Base-by-base conservation (phyloP, 805 yeast genomes). In the Barnettozyma botsteinii region DNA sequence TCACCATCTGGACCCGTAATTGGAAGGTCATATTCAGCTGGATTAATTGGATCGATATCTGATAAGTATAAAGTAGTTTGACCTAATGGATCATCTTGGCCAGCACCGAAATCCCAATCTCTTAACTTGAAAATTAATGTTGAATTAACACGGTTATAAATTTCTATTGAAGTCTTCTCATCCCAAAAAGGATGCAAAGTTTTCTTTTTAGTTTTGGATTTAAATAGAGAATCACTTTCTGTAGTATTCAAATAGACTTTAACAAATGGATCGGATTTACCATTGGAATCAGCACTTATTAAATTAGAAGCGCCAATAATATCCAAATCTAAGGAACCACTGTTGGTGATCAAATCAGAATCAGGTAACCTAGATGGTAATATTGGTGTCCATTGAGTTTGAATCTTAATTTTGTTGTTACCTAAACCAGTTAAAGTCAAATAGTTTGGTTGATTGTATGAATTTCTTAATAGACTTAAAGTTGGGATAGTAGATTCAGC, bases 91-190 rank as follows among this genome's bases (percentile, higher is more conserved):
- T 93, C 99, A 61, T 93, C 91, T 45, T 75, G 76, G 43, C 80
- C 87, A 33, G 86, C 79, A 50, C 96, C 96, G 48, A 91, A 77
- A 62, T 93, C 99, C 96, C 97, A 91, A 59, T 93, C 99, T 55
- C 57, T 71, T 13, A 85, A 76, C 41, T 70, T 74, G 40, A 85
- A 68, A 41, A 65, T 66, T 37, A 89, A 57, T 4, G 61, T 59
- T 10, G 85, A 77, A 52, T 77, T 77, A 41, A 72, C 77, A 56
- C 86, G 74, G 59, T 83, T 81, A 19, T 67, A 55, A 20, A 88
- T 66, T 26, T 72, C 73, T 29, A 79, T 66, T 12, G 70, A 61
- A 32, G 78, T 73, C 14, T 64, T 58, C 66, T 88, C 96, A 58
- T 89, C 81, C 88, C 91, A 93, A 2, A 66, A 74, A n/a, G 99